Percentiles rank a stretch among this genome's conserved stretches.
phyloP scores from a whole-genome alignment of 2,329 filamentous ascomycete genomes.

The Chaetomium olivaceum region DNA sequence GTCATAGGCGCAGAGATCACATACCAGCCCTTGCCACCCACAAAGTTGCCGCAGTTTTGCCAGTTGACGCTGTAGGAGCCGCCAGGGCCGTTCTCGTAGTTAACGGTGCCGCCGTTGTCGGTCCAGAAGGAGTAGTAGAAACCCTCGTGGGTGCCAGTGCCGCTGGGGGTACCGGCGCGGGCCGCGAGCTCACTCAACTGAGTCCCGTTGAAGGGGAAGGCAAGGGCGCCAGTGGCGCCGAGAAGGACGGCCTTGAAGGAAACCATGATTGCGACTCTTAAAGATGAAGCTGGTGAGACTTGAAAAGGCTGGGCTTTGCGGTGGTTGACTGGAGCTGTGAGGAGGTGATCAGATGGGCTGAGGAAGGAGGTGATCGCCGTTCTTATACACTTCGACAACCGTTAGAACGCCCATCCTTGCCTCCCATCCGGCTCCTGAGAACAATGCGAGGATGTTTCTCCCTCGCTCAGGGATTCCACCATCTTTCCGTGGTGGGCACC shows the following conservation, averaged over 20 bases:
- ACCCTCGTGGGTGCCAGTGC: conserved; percentile 40
- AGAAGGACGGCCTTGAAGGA: conserved; percentile 27
- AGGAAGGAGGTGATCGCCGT: background rate
- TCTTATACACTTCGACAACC: conserved; percentile 14
- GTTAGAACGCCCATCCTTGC: background rate
- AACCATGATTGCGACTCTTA: conserved; percentile 21
- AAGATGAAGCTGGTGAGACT: background rate
- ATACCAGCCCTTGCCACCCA: conserved; percentile 60
- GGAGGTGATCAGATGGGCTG: background rate
- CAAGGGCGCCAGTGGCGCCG: conserved; percentile 20
- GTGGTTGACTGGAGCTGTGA: background rate
- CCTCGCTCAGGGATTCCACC: background rate
- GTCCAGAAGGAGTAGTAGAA: conserved; percentile 52
- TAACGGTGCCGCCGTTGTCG: conserved; percentile 42
- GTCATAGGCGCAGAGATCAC: background rate
- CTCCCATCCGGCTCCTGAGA: background rate
- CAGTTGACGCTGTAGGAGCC: conserved; percentile 47
- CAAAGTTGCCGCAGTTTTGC: conserved; percentile 52
- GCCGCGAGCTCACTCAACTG: conserved; percentile 19
- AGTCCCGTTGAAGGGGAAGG: conserved; percentile 25
- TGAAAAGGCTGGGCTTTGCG: background rate
- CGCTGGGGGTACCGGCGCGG: conserved; percentile 37
- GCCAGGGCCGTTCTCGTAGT: conserved; percentile 43
- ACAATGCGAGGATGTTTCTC: background rate
- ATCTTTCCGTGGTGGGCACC: background rate